A percentile compares a stretch with the other conserved stretches of the same genome.
These are phyloP conservation scores for Penicillium steckii DNA, from an alignment of 495 filamentous ascomycete genomes.

Conservation along the genomic window DNA sequence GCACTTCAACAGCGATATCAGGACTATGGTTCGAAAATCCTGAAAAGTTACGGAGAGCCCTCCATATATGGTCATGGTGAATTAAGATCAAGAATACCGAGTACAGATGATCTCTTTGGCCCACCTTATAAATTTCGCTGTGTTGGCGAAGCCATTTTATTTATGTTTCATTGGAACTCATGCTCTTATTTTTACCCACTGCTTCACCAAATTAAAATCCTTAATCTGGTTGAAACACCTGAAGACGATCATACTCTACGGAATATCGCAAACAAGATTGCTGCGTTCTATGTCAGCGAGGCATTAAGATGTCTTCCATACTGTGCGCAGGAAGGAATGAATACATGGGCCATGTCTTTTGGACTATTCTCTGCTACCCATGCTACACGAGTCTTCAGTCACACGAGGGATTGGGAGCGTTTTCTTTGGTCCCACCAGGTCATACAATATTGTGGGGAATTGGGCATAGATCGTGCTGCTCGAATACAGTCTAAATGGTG, in stretches of 20 bases:
- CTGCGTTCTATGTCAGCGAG: not conserved
- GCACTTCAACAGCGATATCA: not conserved
- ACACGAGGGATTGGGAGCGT: slow-evolving; percentile 1
- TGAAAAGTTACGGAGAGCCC: not conserved
- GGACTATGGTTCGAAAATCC: not conserved
- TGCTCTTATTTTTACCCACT: slow-evolving; percentile 1
- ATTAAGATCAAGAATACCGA: not conserved
- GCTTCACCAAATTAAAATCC: not conserved
- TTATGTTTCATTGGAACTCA: not conserved
- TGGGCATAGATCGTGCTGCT: not conserved
- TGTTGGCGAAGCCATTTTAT: not conserved
- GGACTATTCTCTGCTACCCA: not conserved
- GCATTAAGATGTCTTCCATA: slow-evolving; percentile 1
- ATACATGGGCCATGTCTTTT: not conserved
- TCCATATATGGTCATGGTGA: not conserved
- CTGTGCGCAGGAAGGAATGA: slow-evolving; percentile 4
- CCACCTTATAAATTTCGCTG: not conserved
- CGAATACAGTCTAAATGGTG: not conserved
- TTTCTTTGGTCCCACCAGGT: slow-evolving; percentile 1
- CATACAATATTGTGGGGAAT: not conserved
- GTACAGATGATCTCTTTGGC: slow-evolving; percentile 2
- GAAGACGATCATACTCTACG: not conserved
- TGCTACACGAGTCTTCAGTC: not conserved
- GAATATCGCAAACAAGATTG: not conserved
- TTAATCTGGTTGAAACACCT: not conserved